Evolutionary conservation across 805 yeast genomes (phyloP), one percentile per base, ranked within the genome.

Genomic region (Sugiyamaella mastotermitis): DNA sequence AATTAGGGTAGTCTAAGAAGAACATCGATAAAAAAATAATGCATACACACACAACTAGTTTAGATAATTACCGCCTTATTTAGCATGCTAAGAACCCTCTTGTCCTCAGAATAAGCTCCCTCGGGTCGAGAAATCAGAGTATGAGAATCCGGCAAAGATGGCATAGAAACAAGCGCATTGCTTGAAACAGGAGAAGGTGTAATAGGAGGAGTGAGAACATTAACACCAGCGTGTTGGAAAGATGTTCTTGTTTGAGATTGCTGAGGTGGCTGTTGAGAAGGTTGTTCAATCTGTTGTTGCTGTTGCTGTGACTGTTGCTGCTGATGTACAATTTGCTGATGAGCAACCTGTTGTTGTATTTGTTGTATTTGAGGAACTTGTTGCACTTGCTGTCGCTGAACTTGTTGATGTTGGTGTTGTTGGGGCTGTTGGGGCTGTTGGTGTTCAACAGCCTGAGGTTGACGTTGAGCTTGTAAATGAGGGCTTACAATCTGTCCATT

Each of bases 1-100:
- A n/a, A n/a, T n/a, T n/a, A n/a, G n/a, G n/a, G n/a, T n/a, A n/a
- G n/a, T n/a, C n/a, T n/a, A n/a, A n/a, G n/a, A n/a, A n/a, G n/a
- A n/a, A n/a, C n/a, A n/a, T n/a, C n/a, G n/a, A n/a, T n/a, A n/a
- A n/a, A n/a, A n/a, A n/a, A n/a, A n/a, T n/a, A n/a, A n/a, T n/a
- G n/a, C n/a, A n/a, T n/a, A n/a, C n/a, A n/a, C n/a, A n/a, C n/a
- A n/a, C n/a, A n/a, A 27, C 18, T 7, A 27, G 5, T 19, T 41
- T 27, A 45, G 11, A 45, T 42, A 17, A 37, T 21, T 26, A 45
- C 30, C 8, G 45, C 43, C 26, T 34, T 36, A 32, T 46, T 47
- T 13, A 46, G 35, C 5, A 46, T 43, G 27, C 44, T 35, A 4
- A 46, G 30, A 5, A 40, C 49, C 18, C 49, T 29, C 35, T 33